A percentile compares a stretch with the other conserved stretches of the same genome.
Evolutionary conservation across 2,329 filamentous ascomycete genomes (phyloP).

Genomic region (Sporothrix schenckii): DNA sequence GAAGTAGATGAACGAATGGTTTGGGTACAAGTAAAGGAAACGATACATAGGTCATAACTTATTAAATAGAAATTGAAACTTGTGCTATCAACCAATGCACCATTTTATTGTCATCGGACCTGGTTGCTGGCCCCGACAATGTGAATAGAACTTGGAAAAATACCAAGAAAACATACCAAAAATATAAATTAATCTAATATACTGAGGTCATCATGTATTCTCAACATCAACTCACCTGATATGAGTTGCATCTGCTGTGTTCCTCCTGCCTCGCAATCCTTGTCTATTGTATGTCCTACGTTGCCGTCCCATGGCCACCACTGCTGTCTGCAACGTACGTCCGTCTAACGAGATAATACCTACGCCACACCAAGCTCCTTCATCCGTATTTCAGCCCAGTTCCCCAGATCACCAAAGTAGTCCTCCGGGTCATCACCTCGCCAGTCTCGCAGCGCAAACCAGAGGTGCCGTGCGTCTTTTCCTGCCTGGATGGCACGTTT

Average conservation of each 20-base stretch:
- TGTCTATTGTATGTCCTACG: background rate
- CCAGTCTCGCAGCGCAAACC: too few relatives aligned
- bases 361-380: background rate
- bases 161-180: background rate
- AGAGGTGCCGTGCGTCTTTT: too few relatives aligned
- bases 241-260: background rate
- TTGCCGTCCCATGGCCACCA: constrained; percentile 15
- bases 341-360: background rate
- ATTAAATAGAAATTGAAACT: too few relatives aligned
- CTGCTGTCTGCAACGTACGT: background rate
- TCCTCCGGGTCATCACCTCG: too few relatives aligned
- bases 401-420: too few relatives aligned
- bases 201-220: too few relatives aligned
- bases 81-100: background rate
- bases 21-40: too few relatives aligned
- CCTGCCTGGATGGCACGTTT: too few relatives aligned
- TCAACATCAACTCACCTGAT: background rate
- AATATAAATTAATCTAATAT: too few relatives aligned
- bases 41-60: background rate
- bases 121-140: background rate
- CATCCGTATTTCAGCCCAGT: background rate
- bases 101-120: background rate
- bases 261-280: background rate
- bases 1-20: too few relatives aligned
- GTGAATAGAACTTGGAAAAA: background rate